Evolutionary conservation across 2,329 filamentous ascomycete genomes (phyloP).

Genomic region (Mollisiaceae sp.): DNA sequence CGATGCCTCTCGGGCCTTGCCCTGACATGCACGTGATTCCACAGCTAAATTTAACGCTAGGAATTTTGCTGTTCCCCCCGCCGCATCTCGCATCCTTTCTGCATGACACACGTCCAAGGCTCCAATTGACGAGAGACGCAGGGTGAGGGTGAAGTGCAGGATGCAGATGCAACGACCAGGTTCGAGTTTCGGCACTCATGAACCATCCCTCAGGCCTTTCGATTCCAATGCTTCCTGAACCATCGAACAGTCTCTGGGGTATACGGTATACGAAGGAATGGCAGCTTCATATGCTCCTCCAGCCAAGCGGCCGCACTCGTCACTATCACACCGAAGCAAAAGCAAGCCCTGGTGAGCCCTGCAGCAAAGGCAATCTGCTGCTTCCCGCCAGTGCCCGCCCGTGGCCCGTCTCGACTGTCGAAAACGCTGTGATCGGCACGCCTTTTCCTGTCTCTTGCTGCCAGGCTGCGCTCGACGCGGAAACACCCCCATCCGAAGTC

Average conservation of each 20-base stretch:
- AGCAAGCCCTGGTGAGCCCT: neutral
- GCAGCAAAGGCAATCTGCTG: constrained; percentile 16
- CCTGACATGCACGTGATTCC: neutral
- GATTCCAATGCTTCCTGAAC: constrained; percentile 2
- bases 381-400: constrained; percentile 17
- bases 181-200: constrained; percentile 5
- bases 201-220: neutral
- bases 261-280: neutral
- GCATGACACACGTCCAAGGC: neutral
- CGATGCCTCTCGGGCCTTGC: neutral
- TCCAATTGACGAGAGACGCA: constrained; percentile 3
- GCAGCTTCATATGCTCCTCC: neutral
- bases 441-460: neutral
- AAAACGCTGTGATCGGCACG: constrained; percentile 16
- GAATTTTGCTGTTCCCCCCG: neutral
- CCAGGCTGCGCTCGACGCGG: constrained; percentile 3
- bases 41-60: neutral
- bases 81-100: neutral
- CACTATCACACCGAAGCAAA: neutral
- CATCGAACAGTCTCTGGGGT: neutral
- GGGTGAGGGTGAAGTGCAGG: neutral
- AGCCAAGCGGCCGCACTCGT: constrained; percentile 1
- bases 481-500: constrained; percentile 26
- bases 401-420: constrained; percentile 15
- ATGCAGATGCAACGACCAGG: constrained; percentile 8